Evolutionary conservation across 2,329 filamentous ascomycete genomes (phyloP), one percentile per base, ranked within the genome.

Genomic region (Ophiostoma pallidulum): DNA sequence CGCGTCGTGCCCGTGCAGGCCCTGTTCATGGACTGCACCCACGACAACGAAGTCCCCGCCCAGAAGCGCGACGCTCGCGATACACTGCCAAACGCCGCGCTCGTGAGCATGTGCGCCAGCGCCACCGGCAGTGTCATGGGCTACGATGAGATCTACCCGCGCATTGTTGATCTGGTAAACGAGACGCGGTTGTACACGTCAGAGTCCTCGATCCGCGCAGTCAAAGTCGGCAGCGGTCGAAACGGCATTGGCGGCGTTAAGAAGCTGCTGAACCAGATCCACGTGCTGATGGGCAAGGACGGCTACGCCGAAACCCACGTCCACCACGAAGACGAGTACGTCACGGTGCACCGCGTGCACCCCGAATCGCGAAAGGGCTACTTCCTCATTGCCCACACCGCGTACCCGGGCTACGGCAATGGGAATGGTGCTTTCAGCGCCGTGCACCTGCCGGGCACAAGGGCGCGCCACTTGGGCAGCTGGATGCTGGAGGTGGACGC

Each of bases 1-100:
- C 86, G 87, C 55, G 82, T 85, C n/a, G 86, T 81, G 4, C 87
- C 90, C 4, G 84, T 97, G 0, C 90, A 95, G 55, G 92, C 91
- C 1, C 71, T 98, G 1, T 96, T 98, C 66, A 97, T 97, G 89
- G 94, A 98, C 63, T 98, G 94, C 65, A 98, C 94, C 0, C 92
- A 98, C 64, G 92, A 98, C 67, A 98, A 98, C 58, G 91, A 98
- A 67, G 85, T 88, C 2, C 92, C 92, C 0, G 87, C 91, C 1
- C 91, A 98, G 65, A 96, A 96, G 66, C 78, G 94, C 35, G 90
- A 96, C 62, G 90, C 90, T 44, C 80, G 89, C 51, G 94, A 98
- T 62, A 97, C 92, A 0, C 73, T 98, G 9, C 86, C 94, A 8
- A 97, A 94, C 59, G 90, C 91, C 42, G 92, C 92, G 5, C 74